Conservation (phyloP, 2,329 filamentous ascomycete species). For the Pseudomassariella vexata region DNA sequence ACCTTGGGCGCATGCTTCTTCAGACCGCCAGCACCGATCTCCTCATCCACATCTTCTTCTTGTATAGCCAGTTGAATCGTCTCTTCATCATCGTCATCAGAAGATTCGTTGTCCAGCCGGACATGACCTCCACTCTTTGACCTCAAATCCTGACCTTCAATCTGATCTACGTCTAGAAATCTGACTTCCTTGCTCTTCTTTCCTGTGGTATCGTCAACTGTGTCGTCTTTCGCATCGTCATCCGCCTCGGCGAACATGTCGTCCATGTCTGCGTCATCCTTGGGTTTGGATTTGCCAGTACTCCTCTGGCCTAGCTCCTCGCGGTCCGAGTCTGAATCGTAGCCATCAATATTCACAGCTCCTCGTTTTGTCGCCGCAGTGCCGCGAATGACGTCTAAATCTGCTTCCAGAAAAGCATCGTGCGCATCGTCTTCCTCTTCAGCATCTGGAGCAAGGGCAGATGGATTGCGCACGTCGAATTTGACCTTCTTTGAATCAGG, state of each 20-base stretch:
- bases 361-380: slow-evolving; percentile 76
- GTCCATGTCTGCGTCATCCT: slow-evolving; percentile 51
- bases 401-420: slow-evolving; percentile 74
- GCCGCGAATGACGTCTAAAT: slow-evolving; percentile 89
- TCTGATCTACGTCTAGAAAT: slow-evolving; percentile 55
- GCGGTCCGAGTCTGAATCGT: slow-evolving; percentile 89
- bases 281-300: slow-evolving; percentile 25
- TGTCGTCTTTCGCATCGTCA: slow-evolving; percentile 46
- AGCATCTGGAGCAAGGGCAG: slow-evolving; percentile 78
- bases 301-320: slow-evolving; percentile 46
- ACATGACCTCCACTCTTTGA: slow-evolving; percentile 73
- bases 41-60: slow-evolving; percentile 76
- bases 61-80: slow-evolving; percentile 69
- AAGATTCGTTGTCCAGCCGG: slow-evolving; percentile 48
- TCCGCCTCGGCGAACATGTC: slow-evolving; percentile 83
- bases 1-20: slow-evolving; percentile 92
- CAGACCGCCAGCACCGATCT: slow-evolving; percentile 82
- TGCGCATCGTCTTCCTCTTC: slow-evolving; percentile 44
- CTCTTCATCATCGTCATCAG: slow-evolving; percentile 57
- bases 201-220: slow-evolving; percentile 38
- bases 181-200: slow-evolving; percentile 60
- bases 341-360: slow-evolving; percentile 93
- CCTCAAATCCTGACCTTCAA: slow-evolving; percentile 70
- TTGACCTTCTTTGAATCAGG: slow-evolving; percentile 68
- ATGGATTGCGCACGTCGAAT: slow-evolving; percentile 93